These are phyloP conservation scores for Phytophthora rubi DNA, from an alignment of 352 stramenopile genomes.

Conservation along the genomic window DNA sequence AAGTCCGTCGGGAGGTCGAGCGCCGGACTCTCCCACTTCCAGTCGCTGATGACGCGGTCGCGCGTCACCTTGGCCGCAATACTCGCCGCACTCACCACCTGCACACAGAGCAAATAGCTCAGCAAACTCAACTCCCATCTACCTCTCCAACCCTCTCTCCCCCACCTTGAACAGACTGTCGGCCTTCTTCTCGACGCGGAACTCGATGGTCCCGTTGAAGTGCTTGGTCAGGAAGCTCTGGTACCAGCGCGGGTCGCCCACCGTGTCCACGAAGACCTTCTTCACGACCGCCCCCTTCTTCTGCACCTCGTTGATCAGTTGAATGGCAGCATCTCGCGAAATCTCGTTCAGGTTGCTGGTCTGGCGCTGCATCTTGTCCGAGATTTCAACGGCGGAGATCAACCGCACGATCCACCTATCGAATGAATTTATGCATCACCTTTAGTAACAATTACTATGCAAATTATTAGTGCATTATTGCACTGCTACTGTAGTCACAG, in stretches of 20 bases:
- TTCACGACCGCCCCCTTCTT: slow-evolving; percentile 85
- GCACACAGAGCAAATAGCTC: slow-evolving; percentile 5
- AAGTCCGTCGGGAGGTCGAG: slow-evolving; percentile 77
- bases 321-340: slow-evolving; percentile 92
- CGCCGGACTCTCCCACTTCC: slow-evolving; percentile 86
- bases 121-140: neutral
- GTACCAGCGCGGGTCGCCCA: slow-evolving; percentile 93
- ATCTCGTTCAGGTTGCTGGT: slow-evolving; percentile 95
- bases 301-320: slow-evolving; percentile 92
- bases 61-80: slow-evolving; percentile 94
- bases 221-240: slow-evolving; percentile 92
- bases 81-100: slow-evolving; percentile 92
- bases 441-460: neutral
- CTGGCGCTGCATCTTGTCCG: slow-evolving; percentile 93
- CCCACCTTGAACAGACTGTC: slow-evolving; percentile 95
- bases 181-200: slow-evolving; percentile 96
- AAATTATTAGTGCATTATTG: slow-evolving; percentile 3
- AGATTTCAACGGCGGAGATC: slow-evolving; percentile 94
- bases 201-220: slow-evolving; percentile 89
- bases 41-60: slow-evolving; percentile 89
- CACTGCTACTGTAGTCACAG: slow-evolving; percentile 10
- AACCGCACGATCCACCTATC: slow-evolving; percentile 90
- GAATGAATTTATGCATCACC: neutral
- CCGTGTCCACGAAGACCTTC: slow-evolving; percentile 95
- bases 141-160: neutral